These are phyloP conservation scores for Talaromyces islandicus DNA, from an alignment of 2,329 filamentous ascomycete species.

Conservation along the genomic window DNA sequence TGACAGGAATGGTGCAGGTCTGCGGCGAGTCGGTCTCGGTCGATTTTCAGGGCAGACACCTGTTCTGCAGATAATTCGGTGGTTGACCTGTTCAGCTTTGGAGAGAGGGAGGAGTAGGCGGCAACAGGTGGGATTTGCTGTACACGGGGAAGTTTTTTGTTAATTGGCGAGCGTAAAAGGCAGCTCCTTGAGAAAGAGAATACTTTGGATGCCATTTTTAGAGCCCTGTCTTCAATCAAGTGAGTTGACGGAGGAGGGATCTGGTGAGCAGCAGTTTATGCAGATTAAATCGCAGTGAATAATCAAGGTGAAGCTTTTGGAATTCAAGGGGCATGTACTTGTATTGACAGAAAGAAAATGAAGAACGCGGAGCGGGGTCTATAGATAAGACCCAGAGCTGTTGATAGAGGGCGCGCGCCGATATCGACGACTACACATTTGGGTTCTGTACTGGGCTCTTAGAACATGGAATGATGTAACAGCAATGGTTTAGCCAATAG, in stretches of 20 bases:
- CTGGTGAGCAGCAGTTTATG: not conserved
- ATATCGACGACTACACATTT: not conserved
- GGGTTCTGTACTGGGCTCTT: not conserved
- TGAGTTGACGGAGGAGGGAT: not conserved
- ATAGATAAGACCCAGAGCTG: not conserved
- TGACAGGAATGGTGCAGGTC: conserved; percentile 61
- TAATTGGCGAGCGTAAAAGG: not conserved
- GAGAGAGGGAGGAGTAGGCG: not conserved
- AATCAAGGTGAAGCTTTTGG: not conserved
- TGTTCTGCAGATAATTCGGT: conserved; percentile 45
- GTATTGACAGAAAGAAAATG: not conserved
- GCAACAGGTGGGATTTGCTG: not conserved
- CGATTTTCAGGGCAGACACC: conserved; percentile 50
- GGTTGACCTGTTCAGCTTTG: conserved; percentile 26
- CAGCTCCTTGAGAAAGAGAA: not conserved
- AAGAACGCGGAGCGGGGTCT: not conserved
- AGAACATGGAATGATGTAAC: not conserved
- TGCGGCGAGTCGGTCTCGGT: conserved; percentile 55
- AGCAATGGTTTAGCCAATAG: not conserved
- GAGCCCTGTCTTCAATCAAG: not conserved
- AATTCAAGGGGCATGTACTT: not conserved
- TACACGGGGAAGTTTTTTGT: not conserved
- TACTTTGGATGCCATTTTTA: not conserved
- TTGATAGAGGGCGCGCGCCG: not conserved
- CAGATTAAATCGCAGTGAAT: not conserved